Evolutionary conservation across 306 rosid genomes (phyloP).

Genomic region (Trichosanthes truncata): DNA sequence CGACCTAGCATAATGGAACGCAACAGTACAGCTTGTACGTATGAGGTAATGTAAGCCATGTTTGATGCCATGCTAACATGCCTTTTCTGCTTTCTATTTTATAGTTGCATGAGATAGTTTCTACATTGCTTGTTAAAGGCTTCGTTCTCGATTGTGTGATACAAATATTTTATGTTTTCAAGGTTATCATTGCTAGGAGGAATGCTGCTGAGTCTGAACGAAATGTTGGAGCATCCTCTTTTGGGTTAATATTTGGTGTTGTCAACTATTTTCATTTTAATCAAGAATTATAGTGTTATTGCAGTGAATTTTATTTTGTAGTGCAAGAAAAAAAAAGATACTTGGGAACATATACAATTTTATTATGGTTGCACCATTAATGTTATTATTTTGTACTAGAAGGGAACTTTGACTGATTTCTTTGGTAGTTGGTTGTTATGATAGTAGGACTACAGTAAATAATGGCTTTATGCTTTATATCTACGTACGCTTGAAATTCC

Average conservation of each 20-base stretch:
- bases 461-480: background rate
- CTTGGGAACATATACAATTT: background rate
- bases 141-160: background rate
- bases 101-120: background rate
- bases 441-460: background rate
- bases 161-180: background rate
- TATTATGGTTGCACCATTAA: background rate
- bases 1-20: conserved; percentile 49
- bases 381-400: background rate
- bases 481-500: background rate
- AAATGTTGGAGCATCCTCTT: background rate
- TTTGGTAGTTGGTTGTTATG: background rate
- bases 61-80: background rate
- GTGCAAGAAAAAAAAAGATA: background rate
- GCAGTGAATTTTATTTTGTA: background rate
- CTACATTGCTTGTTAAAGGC: background rate
- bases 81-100: background rate
- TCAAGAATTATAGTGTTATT: background rate
- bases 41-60: conserved; percentile 39
- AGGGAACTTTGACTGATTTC: background rate
- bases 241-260: background rate
- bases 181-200: background rate
- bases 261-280: background rate
- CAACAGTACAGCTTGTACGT: conserved; percentile 32
- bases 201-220: too few relatives aligned